These are phyloP conservation scores for Malus hybrid DNA, from an alignment of 331 rosid genomes.

Conservation along the genomic window DNA sequence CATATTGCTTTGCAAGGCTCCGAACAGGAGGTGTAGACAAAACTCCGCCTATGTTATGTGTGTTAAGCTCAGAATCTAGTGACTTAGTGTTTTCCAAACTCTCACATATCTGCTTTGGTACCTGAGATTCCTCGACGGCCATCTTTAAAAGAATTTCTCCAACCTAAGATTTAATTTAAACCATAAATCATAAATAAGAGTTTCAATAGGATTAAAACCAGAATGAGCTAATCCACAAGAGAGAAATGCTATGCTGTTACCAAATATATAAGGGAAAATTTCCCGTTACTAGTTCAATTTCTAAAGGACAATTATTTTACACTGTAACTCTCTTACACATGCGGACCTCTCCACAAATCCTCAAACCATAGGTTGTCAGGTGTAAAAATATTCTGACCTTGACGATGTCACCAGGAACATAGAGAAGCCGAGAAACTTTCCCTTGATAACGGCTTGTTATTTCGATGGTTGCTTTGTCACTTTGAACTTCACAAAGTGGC, in stretches of 20 bases:
- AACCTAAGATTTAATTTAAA: conserved; percentile 51
- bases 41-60: conserved; percentile 32
- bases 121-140: conserved; percentile 29
- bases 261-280: background rate
- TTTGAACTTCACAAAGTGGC: conserved; percentile 93
- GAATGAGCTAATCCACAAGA: background rate
- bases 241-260: background rate
- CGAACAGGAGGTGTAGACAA: conserved; percentile 82
- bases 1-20: conserved; percentile 67
- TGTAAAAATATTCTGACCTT: conserved; percentile 42
- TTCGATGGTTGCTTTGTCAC: conserved; percentile 98
- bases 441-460: conserved; percentile 95
- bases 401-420: conserved; percentile 75
- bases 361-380: background rate
- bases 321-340: background rate
- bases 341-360: background rate
- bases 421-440: conserved; percentile 46
- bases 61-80: conserved; percentile 23
- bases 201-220: background rate
- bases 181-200: background rate
- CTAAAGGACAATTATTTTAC: background rate
- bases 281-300: background rate
- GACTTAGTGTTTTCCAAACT: conserved; percentile 33
- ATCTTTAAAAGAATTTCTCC: conserved; percentile 80
- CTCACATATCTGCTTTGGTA: conserved; percentile 12